Conservation (phyloP, 495 filamentous ascomycete genomes). For the Talaromyces proteolyticus region DNA sequence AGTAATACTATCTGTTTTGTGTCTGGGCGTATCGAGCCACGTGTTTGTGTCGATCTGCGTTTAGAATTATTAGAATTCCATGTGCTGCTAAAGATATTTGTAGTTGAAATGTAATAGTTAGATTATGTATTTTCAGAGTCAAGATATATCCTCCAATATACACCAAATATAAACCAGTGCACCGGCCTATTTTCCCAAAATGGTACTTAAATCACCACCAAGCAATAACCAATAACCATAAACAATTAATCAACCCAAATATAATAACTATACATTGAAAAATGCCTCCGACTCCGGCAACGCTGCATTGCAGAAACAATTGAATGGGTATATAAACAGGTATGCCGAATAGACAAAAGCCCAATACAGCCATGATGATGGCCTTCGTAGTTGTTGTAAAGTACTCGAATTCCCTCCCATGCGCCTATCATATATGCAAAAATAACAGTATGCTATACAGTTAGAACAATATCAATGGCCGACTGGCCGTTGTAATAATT, state of each 20-base stretch:
- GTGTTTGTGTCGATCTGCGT: too few relatives aligned
- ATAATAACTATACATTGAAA: background rate
- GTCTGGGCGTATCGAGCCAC: too few relatives aligned
- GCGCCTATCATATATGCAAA: background rate
- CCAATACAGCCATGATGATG: too few relatives aligned
- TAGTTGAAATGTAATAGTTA: too few relatives aligned
- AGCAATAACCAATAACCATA: background rate
- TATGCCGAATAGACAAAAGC: background rate
- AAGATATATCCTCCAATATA: too few relatives aligned
- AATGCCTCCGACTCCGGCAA: background rate
- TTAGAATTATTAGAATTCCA: too few relatives aligned
- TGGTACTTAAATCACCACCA: background rate
- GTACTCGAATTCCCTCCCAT: too few relatives aligned
- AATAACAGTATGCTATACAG: background rate
- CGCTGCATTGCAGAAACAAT: background rate
- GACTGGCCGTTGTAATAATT: slow-evolving; percentile 1
- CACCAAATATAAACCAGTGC: background rate
- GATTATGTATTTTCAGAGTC: too few relatives aligned
- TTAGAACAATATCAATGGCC: background rate
- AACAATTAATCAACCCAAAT: background rate
- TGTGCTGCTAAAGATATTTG: too few relatives aligned
- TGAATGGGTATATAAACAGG: background rate
- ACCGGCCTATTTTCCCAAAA: background rate
- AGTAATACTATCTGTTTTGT: too few relatives aligned
- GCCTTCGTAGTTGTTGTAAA: too few relatives aligned